Base-by-base conservation (phyloP, 208 protist genomes). In the Crithidia mellificae region DNA sequence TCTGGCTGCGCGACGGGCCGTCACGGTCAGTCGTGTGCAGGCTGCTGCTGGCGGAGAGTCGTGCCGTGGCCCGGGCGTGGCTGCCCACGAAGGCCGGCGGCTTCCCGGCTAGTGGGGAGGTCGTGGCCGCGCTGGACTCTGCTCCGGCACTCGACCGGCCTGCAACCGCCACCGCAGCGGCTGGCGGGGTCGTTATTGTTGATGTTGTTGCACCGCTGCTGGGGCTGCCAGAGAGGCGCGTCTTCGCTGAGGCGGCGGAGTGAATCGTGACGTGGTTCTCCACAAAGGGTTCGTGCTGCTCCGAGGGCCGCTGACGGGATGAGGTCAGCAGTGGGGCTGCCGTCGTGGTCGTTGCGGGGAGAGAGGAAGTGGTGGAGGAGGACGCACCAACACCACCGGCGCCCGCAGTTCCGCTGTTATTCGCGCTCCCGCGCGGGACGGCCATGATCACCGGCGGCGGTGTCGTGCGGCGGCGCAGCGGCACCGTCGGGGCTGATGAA, bases 251-350 rank as follows among this genome's bases (percentile, higher is more conserved):
- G 27, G 51, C 34, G 6, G 22, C 7, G 25, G 58, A 52, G 14
- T 39, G 51, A 14, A 4, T 8, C 5, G 29, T 25, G 3, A 22
- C 19, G 14, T 39, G 51, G 17, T 2, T 8, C 5, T 41, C 34
- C 1, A 22, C 19, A 25, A 74, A 63, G 8, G 68, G 59, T 44
- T 74, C 59, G 32, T 47, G 68, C 9, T 30, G 25, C 32, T 34
- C 41, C 5, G 6, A 4, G 11, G 32, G 0, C 22, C 52, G 32
- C n/a, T 27, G 50, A 2, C 6, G 46, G 25, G 24, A 12, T 17
- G 38, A 9, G 27, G 27, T 43, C 22, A 14, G 27, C 17, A 15
- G 27, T 5, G 32, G 53, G 6, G 57, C 6, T 39, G 57, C 1
- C 17, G 43, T 2, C 25, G 41, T 2, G 15, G 57, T 29, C n/a